Evolutionary conservation across 1,284 basidiomycete species (phyloP).

Genomic region (Apiotrichum veenhuisii): DNA sequence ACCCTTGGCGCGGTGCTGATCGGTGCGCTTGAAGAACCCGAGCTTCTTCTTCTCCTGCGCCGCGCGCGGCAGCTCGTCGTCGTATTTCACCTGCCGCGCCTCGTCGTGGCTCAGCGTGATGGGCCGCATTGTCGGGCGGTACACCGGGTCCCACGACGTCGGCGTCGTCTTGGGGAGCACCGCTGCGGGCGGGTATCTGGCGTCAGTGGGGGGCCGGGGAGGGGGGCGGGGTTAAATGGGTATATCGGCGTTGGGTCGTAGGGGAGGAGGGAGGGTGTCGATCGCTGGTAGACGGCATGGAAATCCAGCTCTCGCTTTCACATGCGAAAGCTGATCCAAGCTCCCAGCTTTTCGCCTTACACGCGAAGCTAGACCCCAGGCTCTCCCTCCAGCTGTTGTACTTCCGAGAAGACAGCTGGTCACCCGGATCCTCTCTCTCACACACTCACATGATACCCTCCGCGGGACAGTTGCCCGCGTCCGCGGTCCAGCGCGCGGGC

Average conservation of each 20-base stretch:
- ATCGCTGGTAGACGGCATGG: too few species aligned
- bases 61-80: slow-evolving; percentile 13
- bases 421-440: too few species aligned
- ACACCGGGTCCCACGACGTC: slow-evolving; percentile 42
- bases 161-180: slow-evolving; percentile 23
- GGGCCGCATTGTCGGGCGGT: slow-evolving; percentile 42
- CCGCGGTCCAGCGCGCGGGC: slow-evolving; percentile 16
- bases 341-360: too few species aligned
- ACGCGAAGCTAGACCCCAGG: too few species aligned
- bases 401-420: too few species aligned
- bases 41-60: slow-evolving; percentile 30
- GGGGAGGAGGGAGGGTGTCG: too few species aligned
- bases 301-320: too few species aligned
- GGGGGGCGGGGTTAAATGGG: too few species aligned
- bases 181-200: slow-evolving; percentile 38
- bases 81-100: slow-evolving; percentile 27
- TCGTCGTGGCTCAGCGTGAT: slow-evolving; percentile 41
- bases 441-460: slow-evolving; percentile 43
- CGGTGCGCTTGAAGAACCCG: slow-evolving; percentile 39
- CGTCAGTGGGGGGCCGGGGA: not conserved
- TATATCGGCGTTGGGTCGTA: too few species aligned
- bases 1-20: slow-evolving; percentile 14
- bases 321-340: too few species aligned
- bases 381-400: too few species aligned
- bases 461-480: slow-evolving; percentile 34